phyloP scores from a whole-genome alignment of 1,284 basidiomycete genomes.

The Marasmius oreades region DNA sequence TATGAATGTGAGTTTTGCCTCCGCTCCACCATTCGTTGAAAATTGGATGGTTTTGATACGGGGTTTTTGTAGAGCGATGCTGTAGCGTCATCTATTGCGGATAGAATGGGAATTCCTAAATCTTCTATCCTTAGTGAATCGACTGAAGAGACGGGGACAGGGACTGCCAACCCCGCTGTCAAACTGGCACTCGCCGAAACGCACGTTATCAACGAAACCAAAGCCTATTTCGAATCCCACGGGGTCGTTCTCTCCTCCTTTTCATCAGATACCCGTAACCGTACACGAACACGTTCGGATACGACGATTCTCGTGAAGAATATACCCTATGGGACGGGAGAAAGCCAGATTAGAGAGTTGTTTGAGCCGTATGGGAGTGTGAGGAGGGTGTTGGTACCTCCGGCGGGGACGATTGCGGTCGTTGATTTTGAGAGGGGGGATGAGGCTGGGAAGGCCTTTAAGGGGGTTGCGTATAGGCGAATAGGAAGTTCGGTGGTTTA shows the following conservation, averaged over 20 bases:
- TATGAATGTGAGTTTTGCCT: constrained; percentile 90
- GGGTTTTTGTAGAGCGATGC: constrained; percentile 71
- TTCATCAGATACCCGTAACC: too few relatives aligned
- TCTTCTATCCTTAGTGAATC: constrained; percentile 79
- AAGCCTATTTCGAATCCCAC: constrained; percentile 78
- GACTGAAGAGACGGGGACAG: too few relatives aligned
- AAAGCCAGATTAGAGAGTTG: constrained; percentile 70
- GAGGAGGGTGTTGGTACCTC: constrained; percentile 81
- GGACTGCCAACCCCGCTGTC: constrained; percentile 57
- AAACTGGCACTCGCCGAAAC: constrained; percentile 96
- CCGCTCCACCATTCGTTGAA: constrained; percentile 13
- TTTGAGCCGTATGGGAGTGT: constrained; percentile 80
- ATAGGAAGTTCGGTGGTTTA: constrained; percentile 90
- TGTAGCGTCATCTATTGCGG: constrained; percentile 80
- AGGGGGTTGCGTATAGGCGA: constrained; percentile 82
- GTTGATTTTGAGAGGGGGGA: constrained; percentile 79
- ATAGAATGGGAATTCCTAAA: constrained; percentile 81
- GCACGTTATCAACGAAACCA: constrained; percentile 93
- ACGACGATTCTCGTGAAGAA: constrained; percentile 94
- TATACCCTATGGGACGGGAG: constrained; percentile 88
- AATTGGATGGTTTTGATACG: constrained; percentile 16
- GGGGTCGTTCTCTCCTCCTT: constrained; percentile 65
- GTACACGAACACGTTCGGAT: constrained; percentile 62
- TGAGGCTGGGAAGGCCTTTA: constrained; percentile 77
- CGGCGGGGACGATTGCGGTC: constrained; percentile 91